Base-by-base conservation (phyloP, 1,284 basidiomycete genomes). In the Ceratobasidium sp. region DNA sequence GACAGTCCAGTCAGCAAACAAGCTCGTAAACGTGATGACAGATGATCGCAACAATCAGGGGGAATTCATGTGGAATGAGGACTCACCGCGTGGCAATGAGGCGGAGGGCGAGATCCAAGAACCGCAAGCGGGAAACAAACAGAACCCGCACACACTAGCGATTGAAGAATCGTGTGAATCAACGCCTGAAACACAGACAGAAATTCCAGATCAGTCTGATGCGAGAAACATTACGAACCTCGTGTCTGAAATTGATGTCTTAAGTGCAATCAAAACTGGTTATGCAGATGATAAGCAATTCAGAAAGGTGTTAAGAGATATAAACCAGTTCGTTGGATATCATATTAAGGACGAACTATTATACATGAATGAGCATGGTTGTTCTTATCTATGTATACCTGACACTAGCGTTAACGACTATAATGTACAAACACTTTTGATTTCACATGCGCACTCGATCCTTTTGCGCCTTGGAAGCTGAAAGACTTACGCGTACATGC, bases 401-500 rank as follows among this genome's bases (percentile, higher is more conserved):
- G 66, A 68, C 13, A 26, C 20, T 11, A 4, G 17, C 1, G 3
- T 35, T n/a, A 33, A 26, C 28, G 33, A 54, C 1, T 54, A 68
- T 37, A 8, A 54, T 33, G 31, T 68, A 3, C 8, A 17, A 2
- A 11, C 66, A 1, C 15, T 68, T 11, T 49, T 68, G 11, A 68
- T 68, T 10, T 15, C 66, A 13, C 66, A 54, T 13, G 13, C 39
- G 39, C 39, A 42, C 39, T 42, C 39, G 13, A 26, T 83, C 3
- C 74, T 84, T 8, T 84, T 83, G 0, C 83, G 86, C 76, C 77
- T 85, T 0, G 84, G 84, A 0, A 39, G 79, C 11, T n/a, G 26
- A 1, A 86, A 85, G 76, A 85, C 84, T 0, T 39, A 83, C 4
- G 35, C 56, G 7, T 82, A 81, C 60, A 76, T 85, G 6, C 58